Evolutionary conservation across 169 alveolate genomes (phyloP), one percentile per base, ranked within the genome.

Genomic region (Eimeria tenella): DNA sequence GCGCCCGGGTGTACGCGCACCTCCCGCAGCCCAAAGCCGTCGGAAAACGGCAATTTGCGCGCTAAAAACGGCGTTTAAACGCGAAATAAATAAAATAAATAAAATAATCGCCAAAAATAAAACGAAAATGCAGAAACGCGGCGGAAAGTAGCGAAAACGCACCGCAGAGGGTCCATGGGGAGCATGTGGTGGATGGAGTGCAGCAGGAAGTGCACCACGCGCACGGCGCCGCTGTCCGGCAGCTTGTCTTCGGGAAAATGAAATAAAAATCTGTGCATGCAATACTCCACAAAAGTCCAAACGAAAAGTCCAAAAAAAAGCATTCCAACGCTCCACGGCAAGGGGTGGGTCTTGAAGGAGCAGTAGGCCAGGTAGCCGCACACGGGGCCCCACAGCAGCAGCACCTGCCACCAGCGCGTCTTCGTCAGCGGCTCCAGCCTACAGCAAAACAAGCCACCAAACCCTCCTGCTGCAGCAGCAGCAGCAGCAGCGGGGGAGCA

Each of bases 141-240:
- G n/a, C n/a, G n/a, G n/a, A n/a, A n/a, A n/a, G n/a, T n/a, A n/a
- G n/a, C n/a, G n/a, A 31, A 31, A 31, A 21, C 82, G 7, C 52
- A 86, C 93, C 98, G 90, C 15, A 93, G 50, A 25, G 90, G 95
- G 68, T 97, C 98, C 96, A 96, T 91, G 17, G 98, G 98, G 95
- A 95, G 96, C 56, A 97, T 95, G 90, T 97, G 98, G 82, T 97
- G 98, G 19, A 97, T 96, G 13, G 98, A 97, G 63, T 97, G 98
- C 65, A 95, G 23, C 15, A 94, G 65, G 87, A 95, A 97, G 93
- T 97, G 98, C 6, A 93, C 49, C 6, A 60, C 58, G 70, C 81
- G 90, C 9, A 70, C 79, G n/a, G 19, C 49, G 56, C 86, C 83
- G 56, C 23, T 53, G 42, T 95, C 95, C 21, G 97, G 97, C 5